A percentile compares a stretch with the other conserved stretches of the same genome.
Conservation (phyloP, 2,329 filamentous ascomycete genomes). For the Talaromyces sp. region DNA sequence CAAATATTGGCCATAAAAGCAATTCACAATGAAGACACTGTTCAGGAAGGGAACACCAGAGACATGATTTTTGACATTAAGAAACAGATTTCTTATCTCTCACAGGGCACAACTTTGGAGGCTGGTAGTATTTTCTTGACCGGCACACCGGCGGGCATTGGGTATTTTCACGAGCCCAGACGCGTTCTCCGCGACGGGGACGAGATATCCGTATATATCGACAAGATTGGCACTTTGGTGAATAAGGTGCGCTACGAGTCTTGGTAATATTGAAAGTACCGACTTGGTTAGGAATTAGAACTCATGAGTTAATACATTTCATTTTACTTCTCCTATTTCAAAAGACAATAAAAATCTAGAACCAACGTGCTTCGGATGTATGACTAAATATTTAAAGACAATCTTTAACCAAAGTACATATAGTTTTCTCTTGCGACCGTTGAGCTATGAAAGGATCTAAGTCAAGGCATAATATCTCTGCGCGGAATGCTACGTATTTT, state of each 20-base stretch:
- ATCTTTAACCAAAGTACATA: too few relatives aligned
- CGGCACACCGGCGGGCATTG: constrained; percentile 30
- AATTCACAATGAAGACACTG: constrained; percentile 34
- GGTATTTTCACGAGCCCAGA: constrained; percentile 20
- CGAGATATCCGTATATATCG: constrained; percentile 24
- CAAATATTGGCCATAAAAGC: constrained; percentile 29
- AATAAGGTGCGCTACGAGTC: constrained; percentile 25
- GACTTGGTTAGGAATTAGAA: not conserved
- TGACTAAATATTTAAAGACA: too few relatives aligned
- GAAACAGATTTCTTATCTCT: constrained; percentile 35
- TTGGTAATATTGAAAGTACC: not conserved
- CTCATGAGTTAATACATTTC: not conserved
- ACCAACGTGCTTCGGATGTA: not conserved
- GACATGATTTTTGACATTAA: constrained; percentile 37
- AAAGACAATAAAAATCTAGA: not conserved
- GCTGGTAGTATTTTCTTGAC: constrained; percentile 22
- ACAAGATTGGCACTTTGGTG: constrained; percentile 25
- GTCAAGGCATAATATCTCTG: too few relatives aligned
- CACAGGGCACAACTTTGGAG: constrained; percentile 27
- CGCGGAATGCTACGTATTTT: too few relatives aligned
- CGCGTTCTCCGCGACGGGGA: constrained; percentile 23
- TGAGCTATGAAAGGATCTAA: too few relatives aligned
- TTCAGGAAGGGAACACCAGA: constrained; percentile 38
- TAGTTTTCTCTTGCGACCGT: too few relatives aligned
- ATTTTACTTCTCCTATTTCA: not conserved